Evolutionary conservation across 2,329 filamentous ascomycete species (phyloP), one percentile per base, ranked within the genome.

Genomic region (Simplicillium sp.): DNA sequence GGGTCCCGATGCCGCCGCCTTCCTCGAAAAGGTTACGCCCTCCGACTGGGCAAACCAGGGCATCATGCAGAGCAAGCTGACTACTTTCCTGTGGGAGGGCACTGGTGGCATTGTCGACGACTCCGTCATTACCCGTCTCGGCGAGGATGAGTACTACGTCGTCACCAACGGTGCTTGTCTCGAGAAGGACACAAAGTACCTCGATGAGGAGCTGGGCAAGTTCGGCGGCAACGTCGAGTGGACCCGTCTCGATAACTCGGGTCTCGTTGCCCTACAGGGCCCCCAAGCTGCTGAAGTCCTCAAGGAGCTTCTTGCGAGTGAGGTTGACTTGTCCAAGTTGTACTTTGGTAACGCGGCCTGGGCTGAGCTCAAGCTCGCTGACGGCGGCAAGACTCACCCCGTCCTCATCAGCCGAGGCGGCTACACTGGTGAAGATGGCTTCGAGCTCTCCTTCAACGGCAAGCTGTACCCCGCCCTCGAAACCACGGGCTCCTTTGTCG

Each of bases 401-500:
- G 57, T 67, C 15, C 56, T 96, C 38, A 80, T 96, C 56, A 89
- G 82, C 57, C 80, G 92, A 45, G 92, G 84, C 36, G 92, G 92
- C 4, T 98, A 98, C 69, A 98, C 92, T 0, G 92, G 92, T 45
- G 92, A 98, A 68, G 92, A 98, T 61, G 92, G 92, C 34, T 98
- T 98, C 64, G 92, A 98, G 67, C 87, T 98, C 55, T 92, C 86
- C 33, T 84, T 96, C 53, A 60, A 63, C 44, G 60, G 59, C 48
- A 55, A 58, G 49, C 78, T 54, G 29, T 58, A 60, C 44, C 55
- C 59, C 5, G 60, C 60, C 9, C 47, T 53, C 37, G 60, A 65
- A 51, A 61, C 57, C 15, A 62, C 61, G 9, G 48, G 83, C 1
- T 73, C 77, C 0, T 71, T 72, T 17, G 82, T 85, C 5, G 73